These are phyloP conservation scores for Globisporangium ultimum DNA, from an alignment of 352 stramenopile genomes.

Conservation along the genomic window DNA sequence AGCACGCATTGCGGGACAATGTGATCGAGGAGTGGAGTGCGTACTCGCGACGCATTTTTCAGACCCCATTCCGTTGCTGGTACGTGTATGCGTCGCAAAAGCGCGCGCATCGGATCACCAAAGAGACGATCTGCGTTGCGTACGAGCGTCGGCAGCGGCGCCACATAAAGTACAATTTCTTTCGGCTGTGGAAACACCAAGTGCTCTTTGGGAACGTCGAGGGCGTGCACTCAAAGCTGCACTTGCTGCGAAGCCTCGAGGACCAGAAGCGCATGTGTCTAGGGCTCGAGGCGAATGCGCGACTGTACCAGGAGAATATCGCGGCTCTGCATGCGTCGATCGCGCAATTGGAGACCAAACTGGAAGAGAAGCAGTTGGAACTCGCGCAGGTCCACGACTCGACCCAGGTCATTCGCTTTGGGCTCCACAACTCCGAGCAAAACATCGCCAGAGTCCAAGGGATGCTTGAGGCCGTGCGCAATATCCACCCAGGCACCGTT, in stretches of 20 bases:
- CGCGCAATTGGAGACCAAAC: slow-evolving; percentile 44
- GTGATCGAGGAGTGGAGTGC: slow-evolving; percentile 56
- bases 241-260: slow-evolving; percentile 62
- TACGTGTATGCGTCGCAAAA: slow-evolving; percentile 42
- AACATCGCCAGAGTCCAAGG: slow-evolving; percentile 66
- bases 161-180: slow-evolving; percentile 77
- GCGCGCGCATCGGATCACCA: slow-evolving; percentile 35
- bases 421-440: slow-evolving; percentile 68
- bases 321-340: slow-evolving; percentile 53
- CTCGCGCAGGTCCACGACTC: slow-evolving; percentile 51
- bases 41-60: slow-evolving; percentile 60
- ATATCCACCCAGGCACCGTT: slow-evolving; percentile 68
- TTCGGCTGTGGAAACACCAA: slow-evolving; percentile 79
- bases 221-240: slow-evolving; percentile 56
- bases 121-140: slow-evolving; percentile 63
- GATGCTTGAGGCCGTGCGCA: slow-evolving; percentile 63
- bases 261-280: slow-evolving; percentile 79
- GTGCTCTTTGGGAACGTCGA: slow-evolving; percentile 70
- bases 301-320: slow-evolving; percentile 61
- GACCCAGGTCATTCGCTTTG: slow-evolving; percentile 64
- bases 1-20: slow-evolving; percentile 42
- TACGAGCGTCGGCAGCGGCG: slow-evolving; percentile 59
- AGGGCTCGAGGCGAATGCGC: slow-evolving; percentile 54
- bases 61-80: slow-evolving; percentile 73
- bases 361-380: slow-evolving; percentile 67